phyloP scores from a whole-genome alignment of 345 rosid species.

The Eutrema heterophyllum region DNA sequence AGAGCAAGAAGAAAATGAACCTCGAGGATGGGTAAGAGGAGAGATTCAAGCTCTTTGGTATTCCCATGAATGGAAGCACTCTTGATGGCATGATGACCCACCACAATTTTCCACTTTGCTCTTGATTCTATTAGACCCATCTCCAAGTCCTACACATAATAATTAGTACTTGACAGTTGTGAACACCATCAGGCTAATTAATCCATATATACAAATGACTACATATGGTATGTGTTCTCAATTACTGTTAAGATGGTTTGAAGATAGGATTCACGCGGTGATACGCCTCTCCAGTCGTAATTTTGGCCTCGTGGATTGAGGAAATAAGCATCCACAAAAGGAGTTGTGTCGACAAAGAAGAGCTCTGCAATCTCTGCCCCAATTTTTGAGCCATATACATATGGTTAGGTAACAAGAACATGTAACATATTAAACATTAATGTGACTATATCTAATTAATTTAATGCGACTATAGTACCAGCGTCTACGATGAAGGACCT shows the following conservation, averaged over 20 bases:
- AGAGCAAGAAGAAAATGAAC: slow-evolving; percentile 11
- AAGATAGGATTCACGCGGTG: slow-evolving; percentile 33
- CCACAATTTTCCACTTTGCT: slow-evolving; percentile 22
- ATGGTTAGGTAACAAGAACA: not conserved
- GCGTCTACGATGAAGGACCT: slow-evolving; percentile 40
- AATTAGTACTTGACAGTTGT: not conserved
- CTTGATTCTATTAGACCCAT: slow-evolving; percentile 26
- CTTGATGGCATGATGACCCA: slow-evolving; percentile 58
- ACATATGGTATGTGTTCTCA: not conserved
- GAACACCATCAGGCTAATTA: not conserved
- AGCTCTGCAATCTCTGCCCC: slow-evolving; percentile 39
- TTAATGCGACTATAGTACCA: slow-evolving; percentile 6
- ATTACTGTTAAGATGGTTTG: slow-evolving; percentile 18
- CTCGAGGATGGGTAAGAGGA: slow-evolving; percentile 49
- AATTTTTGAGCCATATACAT: not conserved
- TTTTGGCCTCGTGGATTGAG: slow-evolving; percentile 15
- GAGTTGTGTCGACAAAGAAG: slow-evolving; percentile 55
- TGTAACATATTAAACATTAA: not conserved
- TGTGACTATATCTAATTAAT: not conserved
- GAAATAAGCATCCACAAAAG: slow-evolving; percentile 52
- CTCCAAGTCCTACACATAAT: slow-evolving; percentile 38
- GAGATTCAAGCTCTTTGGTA: slow-evolving; percentile 43
- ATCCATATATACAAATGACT: no score
- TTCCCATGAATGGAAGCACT: slow-evolving; percentile 53
- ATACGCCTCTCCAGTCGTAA: slow-evolving; percentile 46